Evolutionary conservation across 257 asterid species (phyloP), one percentile per base, ranked within the genome.

Genomic region (Nicotiana attenuata): DNA sequence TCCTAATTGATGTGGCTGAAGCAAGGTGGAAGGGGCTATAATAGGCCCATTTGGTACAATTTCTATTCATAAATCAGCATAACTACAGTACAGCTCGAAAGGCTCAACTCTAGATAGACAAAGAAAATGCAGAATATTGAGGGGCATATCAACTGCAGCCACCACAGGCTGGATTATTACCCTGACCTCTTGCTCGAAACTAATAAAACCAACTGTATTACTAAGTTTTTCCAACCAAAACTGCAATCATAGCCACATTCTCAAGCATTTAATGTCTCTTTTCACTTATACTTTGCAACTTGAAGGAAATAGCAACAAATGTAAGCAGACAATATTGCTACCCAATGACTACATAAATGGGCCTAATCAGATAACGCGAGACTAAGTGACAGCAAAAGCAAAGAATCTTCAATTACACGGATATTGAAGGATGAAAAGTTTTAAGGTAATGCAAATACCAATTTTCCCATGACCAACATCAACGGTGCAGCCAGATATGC

Each of bases 401-500:
- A 50, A 50, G 45, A 26, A 8, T 15, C 63, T 75, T 15, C 17
- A 50, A 24, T 50, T 50, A 52, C 26, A 8, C 14, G 16, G 45
- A 33, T 55, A 28, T 65, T 78, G 55, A 64, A 76, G 33, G 22
- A 3, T 50, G 59, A 65, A 47, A 53, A 14, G 67, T 5, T 35
- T 8, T 22, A 16, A 26, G 60, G 38, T 29, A 57, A 57, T 65
- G 78, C 66, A 24, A 35, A 57, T 92, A 94, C 98, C 98, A 81
- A 92, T 90, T 88, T 93, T 94, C 77, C 97, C 98, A 85, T 94
- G 97, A 41, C 98, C 98, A 52, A 94, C 89, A 84, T 93, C 98
- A 82, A 94, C 95, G 17, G 96, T 87, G 89, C 98, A 94, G 81
- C 98, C 98, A 17, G 98, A 94, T 86, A 94, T 94, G 78, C 98